Evolutionary conservation across 2,329 filamentous ascomycete genomes (phyloP), one percentile per base, ranked within the genome.

Genomic region (Ustilaginoidea virens): DNA sequence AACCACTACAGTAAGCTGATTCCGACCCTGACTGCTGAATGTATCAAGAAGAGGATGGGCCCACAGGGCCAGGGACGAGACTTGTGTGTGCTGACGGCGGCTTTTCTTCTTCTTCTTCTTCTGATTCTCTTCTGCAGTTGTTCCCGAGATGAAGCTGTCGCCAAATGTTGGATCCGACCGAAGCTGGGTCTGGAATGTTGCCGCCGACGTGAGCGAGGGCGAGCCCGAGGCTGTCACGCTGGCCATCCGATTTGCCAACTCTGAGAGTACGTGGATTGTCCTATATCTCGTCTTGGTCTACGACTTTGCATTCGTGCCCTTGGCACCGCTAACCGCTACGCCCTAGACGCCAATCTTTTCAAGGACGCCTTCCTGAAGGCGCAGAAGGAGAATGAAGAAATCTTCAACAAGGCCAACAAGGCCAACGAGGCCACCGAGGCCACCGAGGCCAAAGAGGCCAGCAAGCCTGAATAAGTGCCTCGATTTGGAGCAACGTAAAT

Each of bases 181-280:
- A 56, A 92, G 80, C 64, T 98, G 90, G 90, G 90, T 98, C 43
- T 98, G 90, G 90, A 96, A 93, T 51, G 87, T 86, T 35, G 80
- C 86, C 33, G 90, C 90, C 42, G 90, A 98, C 67, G 87, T 96
- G 45, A 93, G 83, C 51, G 90, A 98, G 69, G 90, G 90, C 37
- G 87, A 94, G 65, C 80, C 90, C 39, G 90, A 98, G 69, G 83
- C 86, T 32, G 78, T 85, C 49, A 98, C 90, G 31, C 70, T 98
- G 48, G 90, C 90, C 40, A 96, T 98, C 47, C 85, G 90, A 44
- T 94, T 98, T 49, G 87, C 80, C 62, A 98, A 96, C 69, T 78
- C 81, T 43, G 90, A 98, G 54, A 96, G 85, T 93, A 69, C 54
- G 79, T 69, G 31, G 10, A 17, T n/a, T n/a, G n/a, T n/a, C n/a